Percentiles rank a stretch among this genome's conserved stretches.
Evolutionary conservation across 371 early-diverging fungal genomes (phyloP).

Genomic region (Mortierella sp.): DNA sequence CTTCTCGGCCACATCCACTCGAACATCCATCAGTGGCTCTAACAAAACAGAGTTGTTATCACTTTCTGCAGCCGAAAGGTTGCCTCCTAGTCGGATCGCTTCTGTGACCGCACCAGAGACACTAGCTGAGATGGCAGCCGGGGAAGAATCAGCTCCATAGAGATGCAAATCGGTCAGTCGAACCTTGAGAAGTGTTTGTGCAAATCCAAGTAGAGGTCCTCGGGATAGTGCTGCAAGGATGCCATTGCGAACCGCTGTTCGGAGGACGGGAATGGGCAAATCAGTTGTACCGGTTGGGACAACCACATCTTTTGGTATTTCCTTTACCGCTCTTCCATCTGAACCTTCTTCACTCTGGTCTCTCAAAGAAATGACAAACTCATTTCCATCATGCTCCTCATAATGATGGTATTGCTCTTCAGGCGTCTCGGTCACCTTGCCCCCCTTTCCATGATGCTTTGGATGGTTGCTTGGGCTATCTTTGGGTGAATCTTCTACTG

Average conservation of each 20-base stretch:
- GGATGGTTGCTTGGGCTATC: not conserved
- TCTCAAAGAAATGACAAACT: conserved; percentile 27
- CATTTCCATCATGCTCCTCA: conserved; percentile 51
- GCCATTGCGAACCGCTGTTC: conserved; percentile 73
- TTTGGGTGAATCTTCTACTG: not conserved
- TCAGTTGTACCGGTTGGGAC: conserved; percentile 55
- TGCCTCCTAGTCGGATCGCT: conserved; percentile 64
- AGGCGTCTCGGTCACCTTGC: not conserved
- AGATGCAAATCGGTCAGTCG: conserved; percentile 63
- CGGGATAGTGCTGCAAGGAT: conserved; percentile 77
- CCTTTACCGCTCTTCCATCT: conserved; percentile 26
- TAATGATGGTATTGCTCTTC: not conserved
- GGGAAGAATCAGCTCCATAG: conserved; percentile 72
- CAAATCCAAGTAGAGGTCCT: conserved; percentile 86
- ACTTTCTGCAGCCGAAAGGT: not conserved
- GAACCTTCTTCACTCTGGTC: conserved; percentile 30
- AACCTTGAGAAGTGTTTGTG: conserved; percentile 75
- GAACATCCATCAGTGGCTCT: conserved; percentile 91
- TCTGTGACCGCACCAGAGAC: conserved; percentile 69
- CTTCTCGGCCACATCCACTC: conserved; percentile 74
- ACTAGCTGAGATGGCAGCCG: conserved; percentile 74
- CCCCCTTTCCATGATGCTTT: conserved; percentile 1
- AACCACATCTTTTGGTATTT: conserved; percentile 19
- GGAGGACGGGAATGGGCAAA: conserved; percentile 48
- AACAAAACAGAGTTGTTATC: conserved; percentile 64